Percentiles rank a stretch among this genome's conserved stretches.
These are phyloP conservation scores for Penicillium freii DNA, from an alignment of 2,329 filamentous ascomycete genomes.

Conservation along the genomic window DNA sequence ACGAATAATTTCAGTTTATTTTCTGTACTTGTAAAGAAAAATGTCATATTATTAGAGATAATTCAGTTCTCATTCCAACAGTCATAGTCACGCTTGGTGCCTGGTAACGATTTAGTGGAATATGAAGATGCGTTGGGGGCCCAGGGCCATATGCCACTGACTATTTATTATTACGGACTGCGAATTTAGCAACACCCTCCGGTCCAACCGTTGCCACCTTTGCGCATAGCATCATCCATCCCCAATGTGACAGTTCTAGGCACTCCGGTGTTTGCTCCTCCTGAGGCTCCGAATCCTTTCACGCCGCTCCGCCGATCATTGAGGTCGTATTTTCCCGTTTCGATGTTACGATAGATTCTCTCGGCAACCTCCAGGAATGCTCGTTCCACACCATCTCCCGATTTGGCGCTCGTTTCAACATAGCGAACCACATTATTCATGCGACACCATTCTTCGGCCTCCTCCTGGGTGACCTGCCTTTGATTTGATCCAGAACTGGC, in stretches of 20 bases:
- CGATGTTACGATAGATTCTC: slow-evolving; percentile 94
- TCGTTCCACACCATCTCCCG: slow-evolving; percentile 86
- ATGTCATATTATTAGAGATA: not conserved
- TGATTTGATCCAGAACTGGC: slow-evolving; percentile 46
- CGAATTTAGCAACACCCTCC: slow-evolving; percentile 40
- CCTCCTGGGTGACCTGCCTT: slow-evolving; percentile 74
- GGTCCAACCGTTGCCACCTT: slow-evolving; percentile 37
- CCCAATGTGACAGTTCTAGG: slow-evolving; percentile 46
- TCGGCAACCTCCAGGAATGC: slow-evolving; percentile 93
- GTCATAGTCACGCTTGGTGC: not conserved
- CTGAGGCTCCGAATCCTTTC: slow-evolving; percentile 58
- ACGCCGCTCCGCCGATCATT: slow-evolving; percentile 91
- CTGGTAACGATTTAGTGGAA: not conserved
- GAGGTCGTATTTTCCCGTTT: slow-evolving; percentile 89
- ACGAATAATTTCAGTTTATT: not conserved
- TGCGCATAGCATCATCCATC: slow-evolving; percentile 49
- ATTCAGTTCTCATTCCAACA: not conserved
- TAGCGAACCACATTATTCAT: slow-evolving; percentile 86
- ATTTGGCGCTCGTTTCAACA: slow-evolving; percentile 95
- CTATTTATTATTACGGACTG: slow-evolving; percentile 1
- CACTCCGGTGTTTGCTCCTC: slow-evolving; percentile 33
- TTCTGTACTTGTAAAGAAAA: not conserved
- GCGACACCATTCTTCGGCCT: slow-evolving; percentile 87
- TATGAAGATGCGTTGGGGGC: not conserved
- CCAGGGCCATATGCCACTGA: not conserved